Percentiles rank a stretch among this genome's conserved stretches.
These are phyloP conservation scores for Phalaenopsis equestris DNA, from an alignment of 106 monocot species.

Conservation along the genomic window DNA sequence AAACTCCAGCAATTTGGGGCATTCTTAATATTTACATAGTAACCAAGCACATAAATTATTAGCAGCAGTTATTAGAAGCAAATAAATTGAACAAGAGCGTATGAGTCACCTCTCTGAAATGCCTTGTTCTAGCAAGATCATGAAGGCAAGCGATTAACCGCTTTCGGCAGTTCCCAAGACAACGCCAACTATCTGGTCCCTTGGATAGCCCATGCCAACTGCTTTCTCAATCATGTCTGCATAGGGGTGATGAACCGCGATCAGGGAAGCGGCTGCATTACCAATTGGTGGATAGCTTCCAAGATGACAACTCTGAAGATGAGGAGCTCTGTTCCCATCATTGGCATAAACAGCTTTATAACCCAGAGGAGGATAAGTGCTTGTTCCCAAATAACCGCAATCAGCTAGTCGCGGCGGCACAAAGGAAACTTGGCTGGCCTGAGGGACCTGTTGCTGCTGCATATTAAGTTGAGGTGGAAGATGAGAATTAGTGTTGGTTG, in stretches of 20 bases:
- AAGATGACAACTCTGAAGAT: constrained; percentile 17
- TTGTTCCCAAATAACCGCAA: background rate
- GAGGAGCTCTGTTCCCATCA: constrained; percentile 14
- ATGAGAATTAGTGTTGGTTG: constrained; percentile 18
- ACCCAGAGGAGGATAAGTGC: constrained; percentile 6
- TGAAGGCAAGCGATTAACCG: constrained; percentile 43
- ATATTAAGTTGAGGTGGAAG: background rate
- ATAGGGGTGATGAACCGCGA: constrained; percentile 33
- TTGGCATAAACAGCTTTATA: constrained; percentile 32
- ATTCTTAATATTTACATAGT: background rate
- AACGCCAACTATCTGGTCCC: constrained; percentile 52
- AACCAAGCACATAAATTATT: too few relatives aligned
- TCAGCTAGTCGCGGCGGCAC: background rate
- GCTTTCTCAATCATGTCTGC: constrained; percentile 80
- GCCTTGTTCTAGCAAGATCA: too few relatives aligned
- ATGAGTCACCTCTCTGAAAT: too few relatives aligned
- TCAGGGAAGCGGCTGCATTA: constrained; percentile 12
- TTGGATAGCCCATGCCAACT: constrained; percentile 64
- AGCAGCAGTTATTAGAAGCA: too few relatives aligned
- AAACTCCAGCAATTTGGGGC: background rate
- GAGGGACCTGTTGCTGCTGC: background rate
- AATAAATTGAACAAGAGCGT: too few relatives aligned
- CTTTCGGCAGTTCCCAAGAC: constrained; percentile 55
- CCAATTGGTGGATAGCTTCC: constrained; percentile 19
- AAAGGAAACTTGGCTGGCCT: background rate